Evolutionary conservation across 2,329 filamentous ascomycete species (phyloP).

Genomic region (Pseudopyricularia cyperi): DNA sequence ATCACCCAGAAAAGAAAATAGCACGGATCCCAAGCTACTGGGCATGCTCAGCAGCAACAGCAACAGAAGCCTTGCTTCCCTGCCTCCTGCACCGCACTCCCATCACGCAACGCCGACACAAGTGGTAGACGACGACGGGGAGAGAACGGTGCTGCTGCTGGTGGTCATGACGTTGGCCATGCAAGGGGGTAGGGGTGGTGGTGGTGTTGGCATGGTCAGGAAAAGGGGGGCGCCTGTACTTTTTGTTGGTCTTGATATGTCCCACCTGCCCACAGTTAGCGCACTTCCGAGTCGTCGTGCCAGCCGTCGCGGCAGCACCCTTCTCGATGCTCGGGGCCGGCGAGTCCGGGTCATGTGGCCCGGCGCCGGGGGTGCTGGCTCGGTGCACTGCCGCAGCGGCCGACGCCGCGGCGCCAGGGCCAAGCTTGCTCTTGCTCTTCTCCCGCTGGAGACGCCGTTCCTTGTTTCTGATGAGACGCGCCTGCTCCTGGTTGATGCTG

Average conservation of each 20-base stretch:
- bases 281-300: constrained; percentile 72
- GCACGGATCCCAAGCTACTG: not conserved
- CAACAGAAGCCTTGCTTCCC: not conserved
- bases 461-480: constrained; percentile 79
- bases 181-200: not conserved
- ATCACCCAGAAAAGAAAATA: not conserved
- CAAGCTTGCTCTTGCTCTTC: constrained; percentile 58
- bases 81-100: not conserved
- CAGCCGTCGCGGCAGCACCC: constrained; percentile 13
- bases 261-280: constrained; percentile 94
- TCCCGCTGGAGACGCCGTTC: constrained; percentile 83
- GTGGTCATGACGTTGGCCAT: no score
- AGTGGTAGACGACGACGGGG: not conserved
- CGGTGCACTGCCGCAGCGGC: not conserved
- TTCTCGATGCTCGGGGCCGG: constrained; percentile 38
- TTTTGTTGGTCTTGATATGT: constrained; percentile 99
- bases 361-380: not conserved
- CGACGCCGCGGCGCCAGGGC: constrained; percentile 7
- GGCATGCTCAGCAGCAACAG: not conserved
- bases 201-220: not conserved
- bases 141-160: no score
- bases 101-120: not conserved
- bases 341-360: constrained; percentile 27
- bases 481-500: constrained; percentile 62
- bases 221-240: constrained; percentile 41